Evolutionary conservation across 2,329 filamentous ascomycete genomes (phyloP).

Genomic region (Thelonectria rubi): DNA sequence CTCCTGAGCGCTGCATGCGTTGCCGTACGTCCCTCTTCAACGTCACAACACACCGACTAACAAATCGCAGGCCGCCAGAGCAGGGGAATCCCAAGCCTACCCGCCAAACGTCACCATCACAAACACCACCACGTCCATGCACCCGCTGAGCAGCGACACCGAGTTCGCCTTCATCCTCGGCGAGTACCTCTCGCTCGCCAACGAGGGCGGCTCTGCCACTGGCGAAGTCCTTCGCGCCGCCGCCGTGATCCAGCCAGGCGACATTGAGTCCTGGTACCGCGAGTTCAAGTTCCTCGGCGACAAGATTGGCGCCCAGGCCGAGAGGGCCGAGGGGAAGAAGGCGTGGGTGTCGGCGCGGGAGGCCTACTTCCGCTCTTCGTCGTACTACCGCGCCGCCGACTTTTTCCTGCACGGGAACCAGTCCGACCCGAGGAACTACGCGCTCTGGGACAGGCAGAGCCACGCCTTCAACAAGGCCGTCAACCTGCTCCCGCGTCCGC

Average conservation of each 20-base stretch:
- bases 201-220: constrained; percentile 25
- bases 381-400: constrained; percentile 53
- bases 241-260: constrained; percentile 16
- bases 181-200: constrained; percentile 29
- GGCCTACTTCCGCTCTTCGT: constrained; percentile 50
- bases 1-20: background rate
- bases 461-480: constrained; percentile 51
- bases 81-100: background rate
- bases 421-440: constrained; percentile 50
- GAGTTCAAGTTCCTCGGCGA: constrained; percentile 21
- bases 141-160: constrained; percentile 25
- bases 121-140: constrained; percentile 26
- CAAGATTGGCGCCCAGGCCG: constrained; percentile 10
- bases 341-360: constrained; percentile 34
- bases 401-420: constrained; percentile 54
- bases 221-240: constrained; percentile 27
- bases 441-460: constrained; percentile 48
- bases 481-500: constrained; percentile 45
- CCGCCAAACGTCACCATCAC: constrained; percentile 15
- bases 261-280: constrained; percentile 20
- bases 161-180: constrained; percentile 31
- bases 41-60: background rate
- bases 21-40: background rate
- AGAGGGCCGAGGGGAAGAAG: background rate
- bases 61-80: background rate